Base-by-base conservation (phyloP, 495 filamentous ascomycete species). In the Neurospora sp. region DNA sequence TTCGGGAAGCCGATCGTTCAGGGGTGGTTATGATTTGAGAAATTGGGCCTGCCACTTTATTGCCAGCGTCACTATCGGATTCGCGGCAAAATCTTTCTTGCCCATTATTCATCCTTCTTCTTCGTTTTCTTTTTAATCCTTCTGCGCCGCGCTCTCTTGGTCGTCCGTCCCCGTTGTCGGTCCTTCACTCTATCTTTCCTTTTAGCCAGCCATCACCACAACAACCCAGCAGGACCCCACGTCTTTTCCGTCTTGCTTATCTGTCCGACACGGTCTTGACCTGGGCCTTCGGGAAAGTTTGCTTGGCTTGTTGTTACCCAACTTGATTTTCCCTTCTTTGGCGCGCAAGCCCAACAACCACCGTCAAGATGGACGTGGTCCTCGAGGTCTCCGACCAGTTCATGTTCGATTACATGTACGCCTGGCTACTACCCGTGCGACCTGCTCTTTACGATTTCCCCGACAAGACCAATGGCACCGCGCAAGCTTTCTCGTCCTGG, bases 321-420 rank as follows among this genome's bases (percentile, higher is more conserved):
- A 37, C 53, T 37, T 35, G 14, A 16, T 61, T 61, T 0, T 31
- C 10, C 22, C 53, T 65, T 65, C 27, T 65, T 31, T 37, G 53
- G 22, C 12, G 53, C 53, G 53, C 53, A 65, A 65, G 53, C 53
- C 53, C 53, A 65, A 17, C 27, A 35, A 65, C 27, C 27, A 37
- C 53, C 70, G 71, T 75, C 81, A 81, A 82, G 74, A 98, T 98
- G 95, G 95, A 98, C 88, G 88, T 97, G 84, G 88, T 94, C 40
- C 90, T 98, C 74, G 93, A 97, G 81, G 70, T 94, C 75, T 88
- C 87, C 82, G 96, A 98, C 82, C 94, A 89, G 81, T 92, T 91
- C 81, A 76, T 95, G 74, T 91, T 90, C 82, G 95, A 98, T 84
- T 87, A 89, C 76, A 74, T 93, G 71, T 98, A 97, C 80, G 90